phyloP scores from a whole-genome alignment of 108 stramenopile species.

The Stephanodiscus triporus region DNA sequence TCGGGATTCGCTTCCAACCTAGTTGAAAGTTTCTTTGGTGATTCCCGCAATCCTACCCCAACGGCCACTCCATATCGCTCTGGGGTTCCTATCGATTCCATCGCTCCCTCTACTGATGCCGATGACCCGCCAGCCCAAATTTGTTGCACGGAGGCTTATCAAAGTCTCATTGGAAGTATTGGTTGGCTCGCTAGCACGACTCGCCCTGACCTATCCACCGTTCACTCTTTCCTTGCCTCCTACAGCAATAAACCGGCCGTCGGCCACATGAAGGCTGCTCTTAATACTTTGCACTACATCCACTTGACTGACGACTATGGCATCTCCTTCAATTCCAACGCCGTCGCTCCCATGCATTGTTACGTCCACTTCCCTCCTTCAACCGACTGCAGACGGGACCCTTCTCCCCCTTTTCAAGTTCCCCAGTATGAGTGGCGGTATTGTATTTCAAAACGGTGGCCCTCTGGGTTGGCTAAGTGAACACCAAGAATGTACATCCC shows the following conservation, averaged over 20 bases:
- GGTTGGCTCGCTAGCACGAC: slow-evolving; percentile 24
- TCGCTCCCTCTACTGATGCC: background rate
- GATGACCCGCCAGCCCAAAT: slow-evolving; percentile 14
- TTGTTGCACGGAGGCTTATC: slow-evolving; percentile 16
- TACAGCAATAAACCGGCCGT: slow-evolving; percentile 5
- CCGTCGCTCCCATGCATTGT: background rate
- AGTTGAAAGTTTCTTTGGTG: slow-evolving; percentile 18
- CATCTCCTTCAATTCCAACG: slow-evolving; percentile 11
- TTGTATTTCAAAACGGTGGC: slow-evolving; percentile 9
- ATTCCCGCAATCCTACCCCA: slow-evolving; percentile 5
- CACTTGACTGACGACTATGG: slow-evolving; percentile 13
- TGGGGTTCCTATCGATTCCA: slow-evolving; percentile 31
- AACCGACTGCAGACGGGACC: slow-evolving; percentile 14
- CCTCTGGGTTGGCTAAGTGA: slow-evolving; percentile 14
- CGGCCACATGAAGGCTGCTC: slow-evolving; percentile 7
- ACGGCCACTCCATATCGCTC: slow-evolving; percentile 35
- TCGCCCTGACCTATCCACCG: slow-evolving; percentile 11
- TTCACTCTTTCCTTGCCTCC: slow-evolving; percentile 14
- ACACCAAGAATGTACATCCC: slow-evolving; percentile 15
- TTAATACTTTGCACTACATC: slow-evolving; percentile 22
- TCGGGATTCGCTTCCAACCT: slow-evolving; percentile 27
- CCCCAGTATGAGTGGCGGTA: slow-evolving; percentile 14
- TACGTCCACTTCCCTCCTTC: slow-evolving; percentile 17
- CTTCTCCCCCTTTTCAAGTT: slow-evolving; percentile 15
- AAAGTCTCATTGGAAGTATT: slow-evolving; percentile 28